These are phyloP conservation scores for Ophiostoma himal-ulmi DNA, from an alignment of 2,329 filamentous ascomycete species.

Conservation along the genomic window DNA sequence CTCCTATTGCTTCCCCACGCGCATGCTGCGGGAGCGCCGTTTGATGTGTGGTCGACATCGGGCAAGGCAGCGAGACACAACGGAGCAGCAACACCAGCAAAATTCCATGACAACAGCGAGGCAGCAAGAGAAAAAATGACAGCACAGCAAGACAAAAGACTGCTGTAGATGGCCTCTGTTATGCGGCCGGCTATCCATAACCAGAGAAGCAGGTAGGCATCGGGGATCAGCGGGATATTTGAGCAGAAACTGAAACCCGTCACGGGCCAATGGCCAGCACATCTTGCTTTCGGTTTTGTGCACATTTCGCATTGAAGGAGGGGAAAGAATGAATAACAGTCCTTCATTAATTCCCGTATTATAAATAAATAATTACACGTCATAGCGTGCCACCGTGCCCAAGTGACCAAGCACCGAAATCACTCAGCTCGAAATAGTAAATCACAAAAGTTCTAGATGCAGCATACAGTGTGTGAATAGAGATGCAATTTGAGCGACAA, in stretches of 20 bases:
- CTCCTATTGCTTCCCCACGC: not conserved
- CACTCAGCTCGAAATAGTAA: not conserved
- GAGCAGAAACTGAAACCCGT: not conserved
- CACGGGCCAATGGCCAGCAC: not conserved
- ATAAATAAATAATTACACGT: not conserved
- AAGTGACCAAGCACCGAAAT: constrained; percentile 3
- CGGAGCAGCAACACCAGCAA: not conserved
- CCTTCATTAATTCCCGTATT: not conserved
- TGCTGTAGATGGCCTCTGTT: not conserved
- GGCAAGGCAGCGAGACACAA: not conserved
- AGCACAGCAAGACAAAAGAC: not conserved
- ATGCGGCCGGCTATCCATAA: constrained; percentile 1
- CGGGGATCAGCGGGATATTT: not conserved
- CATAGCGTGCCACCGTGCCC: not conserved
- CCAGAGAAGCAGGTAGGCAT: not conserved
- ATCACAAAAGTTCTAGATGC: not conserved
- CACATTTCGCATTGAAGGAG: not conserved
- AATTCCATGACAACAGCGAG: not conserved
- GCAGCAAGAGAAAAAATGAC: not conserved
- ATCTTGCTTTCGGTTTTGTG: not conserved
- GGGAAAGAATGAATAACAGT: too few species aligned
- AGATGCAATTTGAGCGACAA: not conserved
- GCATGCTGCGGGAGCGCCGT: not conserved
- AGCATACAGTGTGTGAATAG: not conserved
- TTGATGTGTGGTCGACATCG: not conserved